phyloP scores from a whole-genome alignment of 192 early-diverging fungal species.

The Podila clonocystis region DNA sequence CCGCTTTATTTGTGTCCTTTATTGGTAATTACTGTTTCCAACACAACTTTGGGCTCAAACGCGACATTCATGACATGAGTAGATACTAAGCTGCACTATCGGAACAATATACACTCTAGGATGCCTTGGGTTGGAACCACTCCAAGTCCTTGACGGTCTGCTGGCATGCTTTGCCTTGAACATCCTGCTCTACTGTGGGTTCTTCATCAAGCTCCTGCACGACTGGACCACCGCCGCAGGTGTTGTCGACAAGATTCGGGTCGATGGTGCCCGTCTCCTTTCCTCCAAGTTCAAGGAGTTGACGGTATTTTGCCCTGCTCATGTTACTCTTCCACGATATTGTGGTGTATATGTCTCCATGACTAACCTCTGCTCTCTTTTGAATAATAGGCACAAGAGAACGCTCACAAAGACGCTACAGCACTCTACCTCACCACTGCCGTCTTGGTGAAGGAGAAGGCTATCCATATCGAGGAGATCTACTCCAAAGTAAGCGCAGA shows the following conservation, averaged over 20 bases:
- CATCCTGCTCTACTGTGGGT: constrained; percentile 67
- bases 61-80: background rate
- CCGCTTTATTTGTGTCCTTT: background rate
- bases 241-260: background rate
- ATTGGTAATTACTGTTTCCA: background rate
- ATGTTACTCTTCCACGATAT: background rate
- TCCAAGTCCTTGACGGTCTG: constrained; percentile 80
- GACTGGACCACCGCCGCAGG: constrained; percentile 41
- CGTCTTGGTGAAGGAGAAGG: constrained; percentile 18
- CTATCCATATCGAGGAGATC: constrained; percentile 64
- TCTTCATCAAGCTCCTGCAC: constrained; percentile 76
- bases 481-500: constrained; percentile 63
- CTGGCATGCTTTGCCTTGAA: constrained; percentile 79
- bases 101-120: constrained; percentile 36
- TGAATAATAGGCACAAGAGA: constrained; percentile 65
- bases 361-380: background rate
- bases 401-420: constrained; percentile 58
- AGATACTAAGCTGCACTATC: too few relatives aligned
- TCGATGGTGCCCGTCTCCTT: constrained; percentile 66
- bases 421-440: constrained; percentile 26
- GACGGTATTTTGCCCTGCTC: constrained; percentile 31
- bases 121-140: constrained; percentile 84
- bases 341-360: background rate
- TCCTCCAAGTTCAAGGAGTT: constrained; percentile 78
- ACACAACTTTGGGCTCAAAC: background rate